A percentile compares a stretch with the other conserved stretches of the same genome.
Conservation (phyloP, 2,329 filamentous ascomycete genomes). For the Dactylellina haptotyla region DNA sequence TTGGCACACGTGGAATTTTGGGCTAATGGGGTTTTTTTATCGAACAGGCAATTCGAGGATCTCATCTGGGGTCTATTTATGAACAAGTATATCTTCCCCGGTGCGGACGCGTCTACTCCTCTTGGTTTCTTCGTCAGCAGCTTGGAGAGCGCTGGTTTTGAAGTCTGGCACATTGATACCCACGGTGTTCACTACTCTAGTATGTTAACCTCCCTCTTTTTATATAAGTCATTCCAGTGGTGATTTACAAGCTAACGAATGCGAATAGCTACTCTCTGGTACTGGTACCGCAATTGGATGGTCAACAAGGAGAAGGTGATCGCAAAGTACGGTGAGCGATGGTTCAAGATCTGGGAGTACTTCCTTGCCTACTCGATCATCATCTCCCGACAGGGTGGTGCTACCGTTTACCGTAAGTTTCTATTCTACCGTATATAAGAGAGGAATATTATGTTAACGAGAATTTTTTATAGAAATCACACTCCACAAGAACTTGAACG, state of each 20-base stretch:
- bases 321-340: constrained; percentile 92
- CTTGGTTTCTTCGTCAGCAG: constrained; percentile 86
- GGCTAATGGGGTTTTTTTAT: not conserved
- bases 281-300: constrained; percentile 99
- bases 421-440: not conserved
- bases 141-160: constrained; percentile 86
- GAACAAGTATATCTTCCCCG: constrained; percentile 99
- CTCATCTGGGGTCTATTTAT: constrained; percentile 98
- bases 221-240: not conserved
- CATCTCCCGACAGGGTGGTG: constrained; percentile 81
- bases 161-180: constrained; percentile 91
- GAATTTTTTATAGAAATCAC: constrained; percentile 70
- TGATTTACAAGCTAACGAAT: constrained; percentile 64
- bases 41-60: constrained; percentile 71
- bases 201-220: constrained; percentile 14
- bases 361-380: constrained; percentile 89
- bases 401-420: constrained; percentile 75
- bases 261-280: constrained; percentile 94
- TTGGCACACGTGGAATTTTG: not conserved
- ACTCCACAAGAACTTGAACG: constrained; percentile 89
- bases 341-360: constrained; percentile 97
- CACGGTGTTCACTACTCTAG: constrained; percentile 72
- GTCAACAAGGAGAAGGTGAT: constrained; percentile 90
- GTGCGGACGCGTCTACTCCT: constrained; percentile 93
- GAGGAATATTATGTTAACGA: not conserved